Conservation (phyloP, 1,139 yeast genomes). For the Hemisphaericaspora xylanilytica region DNA sequence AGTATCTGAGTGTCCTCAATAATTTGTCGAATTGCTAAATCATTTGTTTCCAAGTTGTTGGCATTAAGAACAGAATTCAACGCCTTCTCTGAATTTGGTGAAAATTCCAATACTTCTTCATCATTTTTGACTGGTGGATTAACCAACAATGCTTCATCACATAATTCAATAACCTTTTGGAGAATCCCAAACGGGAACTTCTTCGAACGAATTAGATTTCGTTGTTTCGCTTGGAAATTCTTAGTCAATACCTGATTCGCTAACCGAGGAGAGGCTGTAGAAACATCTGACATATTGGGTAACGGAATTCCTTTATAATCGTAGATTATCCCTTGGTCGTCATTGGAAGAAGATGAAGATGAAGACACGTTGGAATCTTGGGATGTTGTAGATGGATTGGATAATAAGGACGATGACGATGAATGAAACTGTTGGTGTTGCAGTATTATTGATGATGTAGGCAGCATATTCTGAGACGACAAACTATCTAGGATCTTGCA, state of each 20-base stretch:
- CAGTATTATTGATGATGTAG: slow-evolving; percentile 6
- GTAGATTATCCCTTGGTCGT: slow-evolving; percentile 15
- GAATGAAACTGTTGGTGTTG: slow-evolving; percentile 12
- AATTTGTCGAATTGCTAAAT: slow-evolving; percentile 60
- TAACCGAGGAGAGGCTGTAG: slow-evolving; percentile 18
- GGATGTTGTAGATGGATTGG: slow-evolving; percentile 19
- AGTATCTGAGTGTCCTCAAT: slow-evolving; percentile 66
- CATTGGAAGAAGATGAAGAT: slow-evolving; percentile 14
- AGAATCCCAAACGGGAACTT: slow-evolving; percentile 68
- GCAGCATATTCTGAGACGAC: slow-evolving; percentile 19
- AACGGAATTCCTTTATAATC: slow-evolving; percentile 65
- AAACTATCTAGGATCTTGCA: slow-evolving; percentile 43
- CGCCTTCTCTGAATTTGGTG: slow-evolving; percentile 73
- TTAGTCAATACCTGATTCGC: slow-evolving; percentile 25
- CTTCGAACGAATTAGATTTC: slow-evolving; percentile 26
- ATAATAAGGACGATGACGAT: slow-evolving; percentile 20
- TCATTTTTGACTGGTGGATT: slow-evolving; percentile 54
- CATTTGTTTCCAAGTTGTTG: slow-evolving; percentile 43
- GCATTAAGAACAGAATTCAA: slow-evolving; percentile 49
- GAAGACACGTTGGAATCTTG: slow-evolving; percentile 16
- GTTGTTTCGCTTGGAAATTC: slow-evolving; percentile 25
- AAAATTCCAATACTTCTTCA: slow-evolving; percentile 36
- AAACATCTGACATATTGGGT: slow-evolving; percentile 28
- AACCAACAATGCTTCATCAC: slow-evolving; percentile 73
- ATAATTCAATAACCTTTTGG: slow-evolving; percentile 60